phyloP scores from a whole-genome alignment of 768 basidiomycete genomes.

The Boletus speciosus region DNA sequence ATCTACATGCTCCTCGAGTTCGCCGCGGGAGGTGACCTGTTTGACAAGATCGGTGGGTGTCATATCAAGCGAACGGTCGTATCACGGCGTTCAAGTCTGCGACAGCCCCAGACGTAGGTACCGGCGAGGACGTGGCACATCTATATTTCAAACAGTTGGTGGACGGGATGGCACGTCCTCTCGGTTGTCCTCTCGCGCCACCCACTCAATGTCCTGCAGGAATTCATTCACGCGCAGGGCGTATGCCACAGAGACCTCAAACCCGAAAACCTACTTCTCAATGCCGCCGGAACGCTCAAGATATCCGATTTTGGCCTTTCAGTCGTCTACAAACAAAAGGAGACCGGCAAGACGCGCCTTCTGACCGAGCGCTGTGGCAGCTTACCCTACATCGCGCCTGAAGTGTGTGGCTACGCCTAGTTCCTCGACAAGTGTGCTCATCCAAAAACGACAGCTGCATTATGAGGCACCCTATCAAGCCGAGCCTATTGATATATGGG shows the following conservation, averaged over 20 bases:
- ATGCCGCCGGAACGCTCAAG: conserved; percentile 80
- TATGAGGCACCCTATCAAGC: conserved; percentile 70
- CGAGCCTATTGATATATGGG: conserved; percentile 96
- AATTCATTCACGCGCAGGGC: conserved; percentile 83
- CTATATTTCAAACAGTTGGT: conserved; percentile 85
- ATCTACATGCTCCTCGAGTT: conserved; percentile 92
- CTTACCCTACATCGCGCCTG: conserved; percentile 91
- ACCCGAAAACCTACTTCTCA: conserved; percentile 91
- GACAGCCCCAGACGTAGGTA: conserved; percentile 85
- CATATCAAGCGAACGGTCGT: background rate
- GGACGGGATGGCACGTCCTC: conserved; percentile 66
- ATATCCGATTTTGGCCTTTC: conserved; percentile 95
- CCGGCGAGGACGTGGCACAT: conserved; percentile 84
- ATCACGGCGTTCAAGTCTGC: background rate
- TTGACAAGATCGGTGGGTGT: conserved; percentile 93
- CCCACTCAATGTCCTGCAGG: conserved; percentile 37
- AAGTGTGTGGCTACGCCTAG: conserved; percentile 47
- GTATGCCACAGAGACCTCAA: conserved; percentile 97
- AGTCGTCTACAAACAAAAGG: conserved; percentile 83
- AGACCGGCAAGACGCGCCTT: conserved; percentile 67
- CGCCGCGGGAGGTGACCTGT: conserved; percentile 91
- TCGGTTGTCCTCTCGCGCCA: background rate
- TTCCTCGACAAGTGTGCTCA: background rate
- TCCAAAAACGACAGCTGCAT: conserved; percentile 50
- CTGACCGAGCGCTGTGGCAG: conserved; percentile 87